Base-by-base conservation (phyloP, 768 basidiomycete genomes). In the Jaapia argillacea region DNA sequence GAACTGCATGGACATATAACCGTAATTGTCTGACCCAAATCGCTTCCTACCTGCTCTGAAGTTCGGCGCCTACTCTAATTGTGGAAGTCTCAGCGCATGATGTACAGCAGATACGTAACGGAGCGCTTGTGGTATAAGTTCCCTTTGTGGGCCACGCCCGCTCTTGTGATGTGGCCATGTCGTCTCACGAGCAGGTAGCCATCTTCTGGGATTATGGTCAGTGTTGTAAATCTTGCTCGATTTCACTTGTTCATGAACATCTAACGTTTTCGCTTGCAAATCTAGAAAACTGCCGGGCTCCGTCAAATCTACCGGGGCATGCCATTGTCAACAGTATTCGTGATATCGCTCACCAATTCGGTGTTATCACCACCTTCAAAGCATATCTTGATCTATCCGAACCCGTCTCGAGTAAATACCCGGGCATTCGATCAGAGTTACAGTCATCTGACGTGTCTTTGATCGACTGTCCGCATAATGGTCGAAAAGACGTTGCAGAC, bases 371-470 rank as follows among this genome's bases (percentile, higher is more conserved):
- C 4, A 54, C 64, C 0, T 77, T 79, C 60, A 75, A 70, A 49
- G 74, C 74, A 5, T 79, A 79, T 54, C 55, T 73, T 28, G 70
- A 76, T 48, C 46, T 70, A 16, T 62, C 73, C 6, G 63, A 69
- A 1, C 60, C 61, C 49, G 52, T 58, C 1, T 45, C 62, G 45
- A 25, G 57, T 24, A 63, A 67, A 49, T 63, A 64, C 18, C 51
- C 59, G 25, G 49, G 41, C 13, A 45, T 69, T 2, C 59, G 66
- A 24, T 64, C 66, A 7, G 66, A 75, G 42, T 57, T 77, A 0
- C 71, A 74, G 43, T 59, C 65, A 2, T 74, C 72, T 7, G 73
- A 74, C 1, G 70, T 74, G 4, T 67, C 70, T 60, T 22, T 73
- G 12, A 48, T 54, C n/a, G 53, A 57, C 40, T 55, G 53, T 37